phyloP scores from a whole-genome alignment of 805 yeast species.

The Candida peoriensis region DNA sequence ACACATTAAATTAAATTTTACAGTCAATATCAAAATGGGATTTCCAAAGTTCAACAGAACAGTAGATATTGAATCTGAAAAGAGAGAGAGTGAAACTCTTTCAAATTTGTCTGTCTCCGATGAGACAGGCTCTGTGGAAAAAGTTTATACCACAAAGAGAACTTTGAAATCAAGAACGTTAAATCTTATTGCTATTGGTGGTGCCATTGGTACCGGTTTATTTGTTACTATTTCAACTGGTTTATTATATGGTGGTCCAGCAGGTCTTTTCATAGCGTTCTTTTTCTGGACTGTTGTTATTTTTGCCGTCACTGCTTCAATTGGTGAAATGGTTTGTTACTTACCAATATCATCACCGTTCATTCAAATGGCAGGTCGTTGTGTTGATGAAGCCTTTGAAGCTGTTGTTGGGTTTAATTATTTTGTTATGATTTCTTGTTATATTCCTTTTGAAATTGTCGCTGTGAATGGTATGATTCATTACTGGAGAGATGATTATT shows the following conservation, averaged over 20 bases:
- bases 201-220: constrained; percentile 57
- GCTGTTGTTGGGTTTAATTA: constrained; percentile 71
- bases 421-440: constrained; percentile 63
- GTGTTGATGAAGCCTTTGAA: constrained; percentile 67
- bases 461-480: constrained; percentile 72
- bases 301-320: constrained; percentile 54
- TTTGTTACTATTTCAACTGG: constrained; percentile 49
- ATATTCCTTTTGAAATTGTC: constrained; percentile 75
- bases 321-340: constrained; percentile 72
- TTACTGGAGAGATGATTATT: constrained; percentile 70
- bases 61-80: constrained; percentile 2
- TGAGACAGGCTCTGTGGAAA: constrained; percentile 8
- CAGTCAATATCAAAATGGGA: not conserved
- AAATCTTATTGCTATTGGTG: constrained; percentile 11
- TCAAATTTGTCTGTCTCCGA: constrained; percentile 5
- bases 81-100: constrained; percentile 2
- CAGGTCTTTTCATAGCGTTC: constrained; percentile 55
- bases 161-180: constrained; percentile 7
- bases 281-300: constrained; percentile 62
- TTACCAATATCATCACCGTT: constrained; percentile 73
- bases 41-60: not conserved
- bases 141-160: constrained; percentile 8
- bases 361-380: constrained; percentile 64
- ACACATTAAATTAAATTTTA: no score
- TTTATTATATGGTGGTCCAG: constrained; percentile 63